These are phyloP conservation scores for Podila epigama DNA, from an alignment of 192 early-diverging fungal genomes.

Conservation along the genomic window DNA sequence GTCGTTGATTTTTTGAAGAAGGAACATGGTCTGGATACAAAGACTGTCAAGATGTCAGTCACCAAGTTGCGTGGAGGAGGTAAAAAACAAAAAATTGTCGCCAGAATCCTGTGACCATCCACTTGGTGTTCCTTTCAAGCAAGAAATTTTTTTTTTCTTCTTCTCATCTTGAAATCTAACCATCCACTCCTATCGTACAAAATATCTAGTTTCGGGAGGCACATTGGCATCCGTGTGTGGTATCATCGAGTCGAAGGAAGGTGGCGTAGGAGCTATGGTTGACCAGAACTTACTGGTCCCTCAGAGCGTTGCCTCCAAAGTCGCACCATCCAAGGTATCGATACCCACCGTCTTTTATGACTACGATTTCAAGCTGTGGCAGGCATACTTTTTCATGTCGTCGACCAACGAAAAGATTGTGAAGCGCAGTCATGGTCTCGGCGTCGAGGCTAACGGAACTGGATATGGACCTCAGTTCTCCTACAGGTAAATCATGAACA, in stretches of 20 bases:
- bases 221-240: conserved; percentile 25
- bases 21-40: conserved; percentile 55
- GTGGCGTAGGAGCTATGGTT: background rate
- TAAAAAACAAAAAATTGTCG: background rate
- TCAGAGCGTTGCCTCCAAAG: conserved; percentile 9
- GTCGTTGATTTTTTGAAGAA: conserved; percentile 61
- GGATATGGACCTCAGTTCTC: conserved; percentile 55
- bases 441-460: conserved; percentile 38
- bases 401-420: conserved; percentile 70
- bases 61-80: conserved; percentile 47
- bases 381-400: conserved; percentile 70
- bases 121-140: background rate
- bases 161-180: background rate
- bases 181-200: background rate
- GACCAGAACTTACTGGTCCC: conserved; percentile 38
- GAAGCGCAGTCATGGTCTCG: conserved; percentile 65
- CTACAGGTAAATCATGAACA: conserved; percentile 34
- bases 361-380: conserved; percentile 64
- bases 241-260: conserved; percentile 13
- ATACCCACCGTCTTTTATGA: conserved; percentile 54
- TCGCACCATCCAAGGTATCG: conserved; percentile 22
- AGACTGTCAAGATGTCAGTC: conserved; percentile 70
- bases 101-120: no score
- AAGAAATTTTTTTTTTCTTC: background rate
- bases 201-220: conserved; percentile 30